phyloP scores from a whole-genome alignment of 2,329 filamentous ascomycete genomes.

The Aspergillus jensenii region DNA sequence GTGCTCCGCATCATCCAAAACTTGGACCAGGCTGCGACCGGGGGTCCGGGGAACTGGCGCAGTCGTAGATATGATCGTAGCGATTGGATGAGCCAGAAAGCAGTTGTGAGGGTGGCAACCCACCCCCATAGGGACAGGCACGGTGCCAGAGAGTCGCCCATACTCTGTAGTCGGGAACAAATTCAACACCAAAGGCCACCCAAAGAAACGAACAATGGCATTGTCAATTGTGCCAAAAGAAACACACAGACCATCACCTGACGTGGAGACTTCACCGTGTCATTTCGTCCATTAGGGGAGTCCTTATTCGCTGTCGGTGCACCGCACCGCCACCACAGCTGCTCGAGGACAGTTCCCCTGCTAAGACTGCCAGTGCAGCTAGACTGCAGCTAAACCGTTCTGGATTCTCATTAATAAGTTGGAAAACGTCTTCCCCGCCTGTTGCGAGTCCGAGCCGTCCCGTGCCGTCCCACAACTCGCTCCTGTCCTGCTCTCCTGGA shows the following conservation, averaged over 20 bases:
- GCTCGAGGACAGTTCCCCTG: too few relatives aligned
- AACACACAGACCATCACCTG: background rate
- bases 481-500: background rate
- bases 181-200: background rate
- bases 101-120: background rate
- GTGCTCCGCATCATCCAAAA: background rate
- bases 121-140: background rate
- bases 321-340: too few relatives aligned
- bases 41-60: background rate
- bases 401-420: too few relatives aligned
- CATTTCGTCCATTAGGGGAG: background rate
- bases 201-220: background rate
- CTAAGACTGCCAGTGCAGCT: too few relatives aligned
- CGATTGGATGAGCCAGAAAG: background rate
- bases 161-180: too few relatives aligned
- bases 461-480: background rate
- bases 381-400: too few relatives aligned
- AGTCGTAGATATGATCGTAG: background rate
- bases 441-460: background rate
- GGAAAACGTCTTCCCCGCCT: background rate
- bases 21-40: background rate
- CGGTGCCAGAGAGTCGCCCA: too few relatives aligned
- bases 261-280: background rate
- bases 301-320: too few relatives aligned
- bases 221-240: background rate